phyloP scores from a whole-genome alignment of 441 rosid species.

The Hura crepitans region DNA sequence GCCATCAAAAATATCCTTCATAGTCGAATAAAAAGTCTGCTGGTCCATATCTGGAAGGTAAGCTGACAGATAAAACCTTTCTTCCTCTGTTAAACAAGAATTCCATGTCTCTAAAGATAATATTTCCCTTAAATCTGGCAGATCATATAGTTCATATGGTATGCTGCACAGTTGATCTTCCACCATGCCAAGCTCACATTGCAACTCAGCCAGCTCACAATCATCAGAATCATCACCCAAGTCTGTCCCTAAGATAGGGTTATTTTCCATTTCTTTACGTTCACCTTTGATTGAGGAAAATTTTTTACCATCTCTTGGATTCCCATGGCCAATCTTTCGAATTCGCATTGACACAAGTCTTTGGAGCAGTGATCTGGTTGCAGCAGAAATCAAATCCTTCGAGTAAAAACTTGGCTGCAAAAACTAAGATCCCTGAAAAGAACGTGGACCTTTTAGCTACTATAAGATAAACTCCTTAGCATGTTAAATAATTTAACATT shows the following conservation, averaged over 20 bases:
- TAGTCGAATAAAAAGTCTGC: slow-evolving; percentile 42
- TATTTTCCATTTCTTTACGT: slow-evolving; percentile 29
- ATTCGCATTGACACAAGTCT: slow-evolving; percentile 32
- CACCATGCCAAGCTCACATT: slow-evolving; percentile 51
- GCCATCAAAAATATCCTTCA: slow-evolving; percentile 59
- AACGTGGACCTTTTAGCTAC: slow-evolving; percentile 15
- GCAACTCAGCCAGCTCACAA: slow-evolving; percentile 31
- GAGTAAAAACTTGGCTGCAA: slow-evolving; percentile 19
- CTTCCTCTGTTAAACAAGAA: slow-evolving; percentile 56
- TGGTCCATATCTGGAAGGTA: slow-evolving; percentile 70
- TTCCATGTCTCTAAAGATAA: slow-evolving; percentile 63
- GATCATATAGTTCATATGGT: slow-evolving; percentile 62
- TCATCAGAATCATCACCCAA: slow-evolving; percentile 44
- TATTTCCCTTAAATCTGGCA: slow-evolving; percentile 49
- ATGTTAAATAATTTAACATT: background rate
- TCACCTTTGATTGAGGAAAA: slow-evolving; percentile 20
- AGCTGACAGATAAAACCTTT: slow-evolving; percentile 47
- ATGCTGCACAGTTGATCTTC: slow-evolving; percentile 50
- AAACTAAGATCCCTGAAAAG: slow-evolving; percentile 30
- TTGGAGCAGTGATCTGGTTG: slow-evolving; percentile 22
- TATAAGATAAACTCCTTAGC: background rate
- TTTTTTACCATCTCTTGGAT: slow-evolving; percentile 20
- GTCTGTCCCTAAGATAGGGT: slow-evolving; percentile 28
- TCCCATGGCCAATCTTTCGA: slow-evolving; percentile 32
- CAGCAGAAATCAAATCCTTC: slow-evolving; percentile 16